A percentile compares a stretch with the other conserved stretches of the same genome.
Evolutionary conservation across 306 rosid genomes (phyloP).

Genomic region (Psophocarpus tetragonolobus): DNA sequence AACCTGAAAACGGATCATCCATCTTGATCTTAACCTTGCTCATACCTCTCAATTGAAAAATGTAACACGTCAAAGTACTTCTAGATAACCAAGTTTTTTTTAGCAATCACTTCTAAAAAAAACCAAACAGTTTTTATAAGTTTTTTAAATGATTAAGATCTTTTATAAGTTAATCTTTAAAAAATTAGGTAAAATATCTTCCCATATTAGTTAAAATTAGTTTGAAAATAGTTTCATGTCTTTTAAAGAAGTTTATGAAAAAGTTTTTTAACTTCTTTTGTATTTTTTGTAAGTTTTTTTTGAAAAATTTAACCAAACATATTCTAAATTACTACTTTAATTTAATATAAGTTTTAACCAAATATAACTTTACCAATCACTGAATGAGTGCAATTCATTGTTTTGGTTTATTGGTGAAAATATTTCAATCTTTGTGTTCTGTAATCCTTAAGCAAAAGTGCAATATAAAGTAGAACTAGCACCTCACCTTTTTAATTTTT

Average conservation of each 20-base stretch:
- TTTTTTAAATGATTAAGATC: too few relatives aligned
- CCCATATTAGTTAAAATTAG: too few relatives aligned
- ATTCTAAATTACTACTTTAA: not conserved
- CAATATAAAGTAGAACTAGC: not conserved
- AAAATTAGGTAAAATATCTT: too few relatives aligned
- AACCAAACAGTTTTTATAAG: too few relatives aligned
- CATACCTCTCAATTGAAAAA: not conserved
- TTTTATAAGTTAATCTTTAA: too few relatives aligned
- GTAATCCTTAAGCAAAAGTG: not conserved
- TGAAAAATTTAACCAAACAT: too few relatives aligned
- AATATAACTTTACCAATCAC: not conserved
- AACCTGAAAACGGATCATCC: slow-evolving; percentile 8
- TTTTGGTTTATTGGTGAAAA: not conserved
- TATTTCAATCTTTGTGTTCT: not conserved
- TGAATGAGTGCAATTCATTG: not conserved
- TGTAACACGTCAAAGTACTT: not conserved
- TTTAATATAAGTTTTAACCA: not conserved
- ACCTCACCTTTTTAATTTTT: not conserved
- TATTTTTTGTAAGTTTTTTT: too few relatives aligned
- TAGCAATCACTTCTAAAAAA: too few relatives aligned
- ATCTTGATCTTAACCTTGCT: not conserved
- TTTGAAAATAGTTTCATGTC: too few relatives aligned
- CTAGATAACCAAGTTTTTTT: not conserved
- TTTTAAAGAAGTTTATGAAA: too few relatives aligned
- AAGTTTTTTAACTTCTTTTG: too few relatives aligned